Evolutionary conservation across 345 rosid genomes (phyloP).

Genomic region (Streptanthus diversifolius): DNA sequence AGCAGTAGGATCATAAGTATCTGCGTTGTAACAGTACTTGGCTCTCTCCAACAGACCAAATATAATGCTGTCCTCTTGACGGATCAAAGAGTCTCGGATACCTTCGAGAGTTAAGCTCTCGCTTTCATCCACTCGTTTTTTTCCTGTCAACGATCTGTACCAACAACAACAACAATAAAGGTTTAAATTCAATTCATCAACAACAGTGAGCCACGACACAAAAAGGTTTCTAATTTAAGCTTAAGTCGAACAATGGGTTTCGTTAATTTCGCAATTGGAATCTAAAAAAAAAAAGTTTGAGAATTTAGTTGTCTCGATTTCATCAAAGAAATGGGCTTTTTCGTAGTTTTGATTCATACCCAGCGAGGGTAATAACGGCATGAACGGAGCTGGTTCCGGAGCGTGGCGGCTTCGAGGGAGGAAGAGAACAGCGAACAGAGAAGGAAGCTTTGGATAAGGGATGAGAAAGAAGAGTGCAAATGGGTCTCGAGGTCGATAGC

Average conservation of each 20-base stretch:
- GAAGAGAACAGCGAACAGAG: slow-evolving; percentile 29
- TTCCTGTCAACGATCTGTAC: slow-evolving; percentile 43
- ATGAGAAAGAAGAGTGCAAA: slow-evolving; percentile 15
- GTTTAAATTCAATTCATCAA: neutral
- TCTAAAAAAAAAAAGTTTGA: neutral
- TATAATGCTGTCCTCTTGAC: slow-evolving; percentile 92
- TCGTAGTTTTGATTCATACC: slow-evolving; percentile 35
- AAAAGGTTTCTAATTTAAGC: slow-evolving; percentile 3
- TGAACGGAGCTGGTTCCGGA: slow-evolving; percentile 34
- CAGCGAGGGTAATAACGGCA: slow-evolving; percentile 43
- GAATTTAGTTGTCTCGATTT: neutral
- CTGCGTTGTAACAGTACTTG: slow-evolving; percentile 74
- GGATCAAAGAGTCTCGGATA: slow-evolving; percentile 69
- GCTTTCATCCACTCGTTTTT: slow-evolving; percentile 66
- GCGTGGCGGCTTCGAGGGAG: slow-evolving; percentile 32
- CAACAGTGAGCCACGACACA: neutral
- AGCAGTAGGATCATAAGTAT: slow-evolving; percentile 78
- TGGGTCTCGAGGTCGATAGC: slow-evolving; percentile 11
- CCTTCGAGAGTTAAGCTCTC: slow-evolving; percentile 70
- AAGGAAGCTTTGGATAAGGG: slow-evolving; percentile 11
- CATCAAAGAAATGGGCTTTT: neutral
- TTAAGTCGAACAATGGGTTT: neutral
- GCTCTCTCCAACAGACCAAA: slow-evolving; percentile 78
- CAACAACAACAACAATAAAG: slow-evolving; percentile 12
- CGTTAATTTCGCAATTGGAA: neutral